Conservation (phyloP, 2,329 filamentous ascomycete genomes). For the Colletotrichum filicis region DNA sequence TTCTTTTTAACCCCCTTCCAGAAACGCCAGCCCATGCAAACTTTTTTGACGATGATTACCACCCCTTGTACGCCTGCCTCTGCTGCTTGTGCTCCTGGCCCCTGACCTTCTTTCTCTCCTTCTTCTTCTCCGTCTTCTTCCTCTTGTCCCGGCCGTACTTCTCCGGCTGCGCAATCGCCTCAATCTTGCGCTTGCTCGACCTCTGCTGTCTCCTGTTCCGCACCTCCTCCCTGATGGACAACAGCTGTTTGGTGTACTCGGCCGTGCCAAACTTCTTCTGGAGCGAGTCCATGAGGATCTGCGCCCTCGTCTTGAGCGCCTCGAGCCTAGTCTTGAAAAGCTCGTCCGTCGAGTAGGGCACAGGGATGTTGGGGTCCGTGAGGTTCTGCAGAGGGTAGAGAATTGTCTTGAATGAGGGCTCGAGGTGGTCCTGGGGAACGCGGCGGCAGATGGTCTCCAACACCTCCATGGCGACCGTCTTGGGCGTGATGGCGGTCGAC, state of each 20-base stretch:
- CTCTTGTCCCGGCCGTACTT: constrained; percentile 81
- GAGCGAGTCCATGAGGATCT: constrained; percentile 82
- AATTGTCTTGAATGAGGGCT: constrained; percentile 70
- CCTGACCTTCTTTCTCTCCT: constrained; percentile 82
- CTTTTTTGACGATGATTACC: constrained; percentile 39
- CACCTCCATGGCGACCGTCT: constrained; percentile 80
- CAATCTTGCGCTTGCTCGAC: constrained; percentile 87
- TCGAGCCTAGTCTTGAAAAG: constrained; percentile 77
- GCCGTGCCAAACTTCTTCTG: constrained; percentile 87
- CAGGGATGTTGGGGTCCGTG: constrained; percentile 80
- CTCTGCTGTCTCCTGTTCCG: constrained; percentile 77
- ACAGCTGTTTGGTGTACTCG: constrained; percentile 79
- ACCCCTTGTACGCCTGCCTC: constrained; percentile 75
- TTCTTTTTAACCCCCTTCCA: constrained; percentile 9
- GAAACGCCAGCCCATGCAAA: constrained; percentile 35
- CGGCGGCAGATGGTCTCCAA: constrained; percentile 76
- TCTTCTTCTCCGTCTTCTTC: constrained; percentile 86
- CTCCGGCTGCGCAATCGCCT: constrained; percentile 85
- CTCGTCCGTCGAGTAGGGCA: constrained; percentile 77
- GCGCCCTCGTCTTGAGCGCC: constrained; percentile 75
- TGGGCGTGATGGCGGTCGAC: constrained; percentile 74
- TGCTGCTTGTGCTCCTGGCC: constrained; percentile 77
- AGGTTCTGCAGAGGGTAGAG: constrained; percentile 79
- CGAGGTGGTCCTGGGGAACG: constrained; percentile 66
- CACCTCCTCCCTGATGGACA: constrained; percentile 79